Base-by-base conservation (phyloP, 2,329 filamentous ascomycete species). In the Trichoderma oligosporum region DNA sequence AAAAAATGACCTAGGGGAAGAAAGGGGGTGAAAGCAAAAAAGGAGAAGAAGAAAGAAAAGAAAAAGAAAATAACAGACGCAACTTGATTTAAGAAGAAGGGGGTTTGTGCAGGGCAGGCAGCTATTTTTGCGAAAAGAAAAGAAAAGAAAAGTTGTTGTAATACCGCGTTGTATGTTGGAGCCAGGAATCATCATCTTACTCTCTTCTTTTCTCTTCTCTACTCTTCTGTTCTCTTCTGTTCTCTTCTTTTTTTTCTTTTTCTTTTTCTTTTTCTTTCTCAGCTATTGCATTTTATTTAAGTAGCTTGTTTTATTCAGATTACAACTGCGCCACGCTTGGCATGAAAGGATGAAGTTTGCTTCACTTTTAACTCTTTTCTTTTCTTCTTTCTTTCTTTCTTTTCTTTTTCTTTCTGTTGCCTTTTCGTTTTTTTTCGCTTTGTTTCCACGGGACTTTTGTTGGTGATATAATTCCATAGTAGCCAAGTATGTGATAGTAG, bases 111-210 rank as follows among this genome's bases (percentile, higher is more conserved):
- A 31, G 25, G 51, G 39, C 18, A 22, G 29, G 39, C 48, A 46
- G 39, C 39, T 45, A 12, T 44, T 53, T 16, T 35, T 33, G 29
- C n/a, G 31, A 20, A 35, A 14, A 54, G 18, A 1, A 38, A 18
- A 35, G 35, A 25, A 31, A 44, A 53, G 35, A 25, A 41, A 41
- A 24, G 11, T 22, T 36, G 48, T 42, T 52, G 48, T 52, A 52
- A 52, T 41, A 31, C 38, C 48, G 48, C 36, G 38, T 51, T 51
- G n/a, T 38, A 12, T 52, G 47, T 16, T 52, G 48, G 36, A 22
- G 25, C 35, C 22, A 22, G 24, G 38, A 31, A 42, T 24, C 11
- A 31, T 33, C 31, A 42, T n/a, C 9, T 31, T 31, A 11, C 27
- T 31, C 11, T n/a, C n/a, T 39, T 18, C n/a, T 39, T 39, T 7